Conservation (phyloP, 768 basidiomycete genomes). For the Galerina sulciceps region DNA sequence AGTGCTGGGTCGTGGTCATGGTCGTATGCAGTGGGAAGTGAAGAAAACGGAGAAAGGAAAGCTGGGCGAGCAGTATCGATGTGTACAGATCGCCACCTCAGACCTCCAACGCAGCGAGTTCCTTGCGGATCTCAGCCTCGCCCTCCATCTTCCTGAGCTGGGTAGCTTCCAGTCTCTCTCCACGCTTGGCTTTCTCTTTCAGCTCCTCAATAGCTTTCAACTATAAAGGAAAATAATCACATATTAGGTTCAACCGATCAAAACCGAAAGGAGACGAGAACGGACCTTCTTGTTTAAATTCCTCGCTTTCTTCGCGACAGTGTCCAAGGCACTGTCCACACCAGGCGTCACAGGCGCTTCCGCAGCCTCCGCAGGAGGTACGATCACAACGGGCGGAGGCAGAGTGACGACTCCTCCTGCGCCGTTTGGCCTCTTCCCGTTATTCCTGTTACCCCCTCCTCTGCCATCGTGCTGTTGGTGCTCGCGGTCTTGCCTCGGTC, state of each 20-base stretch:
- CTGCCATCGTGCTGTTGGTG: slow-evolving; percentile 31
- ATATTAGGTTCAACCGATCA: neutral
- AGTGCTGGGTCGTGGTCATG: neutral
- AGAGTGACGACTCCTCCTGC: slow-evolving; percentile 13
- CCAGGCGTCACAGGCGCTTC: slow-evolving; percentile 57
- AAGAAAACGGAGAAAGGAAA: neutral
- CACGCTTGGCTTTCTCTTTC: slow-evolving; percentile 88
- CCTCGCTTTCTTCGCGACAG: slow-evolving; percentile 88
- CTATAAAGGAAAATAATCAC: slow-evolving; percentile 40
- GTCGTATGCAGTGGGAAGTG: neutral
- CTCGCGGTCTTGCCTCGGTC: slow-evolving; percentile 27
- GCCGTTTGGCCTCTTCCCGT: slow-evolving; percentile 29
- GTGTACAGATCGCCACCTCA: neutral
- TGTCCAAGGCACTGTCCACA: slow-evolving; percentile 66
- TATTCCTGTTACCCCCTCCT: slow-evolving; percentile 13
- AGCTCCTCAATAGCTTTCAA: slow-evolving; percentile 99
- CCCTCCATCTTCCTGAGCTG: slow-evolving; percentile 97
- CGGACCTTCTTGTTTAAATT: slow-evolving; percentile 95
- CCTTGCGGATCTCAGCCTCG: slow-evolving; percentile 82
- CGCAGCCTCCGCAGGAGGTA: slow-evolving; percentile 22
- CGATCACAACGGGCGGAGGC: slow-evolving; percentile 12
- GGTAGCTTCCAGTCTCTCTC: slow-evolving; percentile 92
- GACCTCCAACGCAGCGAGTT: slow-evolving; percentile 54
- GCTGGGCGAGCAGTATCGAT: neutral
- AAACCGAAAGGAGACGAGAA: slow-evolving; percentile 4